Evolutionary conservation across 305 asterid species (phyloP).

Genomic region (Andrographis paniculata): DNA sequence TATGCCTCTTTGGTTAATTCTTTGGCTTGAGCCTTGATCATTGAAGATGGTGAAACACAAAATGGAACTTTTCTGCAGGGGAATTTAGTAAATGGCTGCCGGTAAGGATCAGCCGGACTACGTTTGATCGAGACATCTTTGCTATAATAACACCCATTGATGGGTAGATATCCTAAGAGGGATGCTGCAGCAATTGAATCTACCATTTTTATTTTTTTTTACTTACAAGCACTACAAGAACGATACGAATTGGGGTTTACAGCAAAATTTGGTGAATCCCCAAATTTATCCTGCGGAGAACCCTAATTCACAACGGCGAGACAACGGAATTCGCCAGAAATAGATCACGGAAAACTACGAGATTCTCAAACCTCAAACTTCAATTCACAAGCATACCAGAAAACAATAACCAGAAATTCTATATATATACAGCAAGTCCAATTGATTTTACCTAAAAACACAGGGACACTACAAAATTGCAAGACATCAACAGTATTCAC

Average conservation of each 20-base stretch:
- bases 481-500: constrained; percentile 30
- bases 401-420: too few species aligned
- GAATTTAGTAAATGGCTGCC: constrained; percentile 25
- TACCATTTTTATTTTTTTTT: constrained; percentile 33
- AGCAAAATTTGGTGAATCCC: constrained; percentile 8
- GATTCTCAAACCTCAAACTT: too few species aligned
- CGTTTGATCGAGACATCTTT: constrained; percentile 32
- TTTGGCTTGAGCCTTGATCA: constrained; percentile 57
- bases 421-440: constrained; percentile 20
- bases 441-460: constrained; percentile 22
- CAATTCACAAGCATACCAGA: too few species aligned
- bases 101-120: constrained; percentile 25
- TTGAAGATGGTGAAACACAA: constrained; percentile 11
- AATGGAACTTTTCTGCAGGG: constrained; percentile 24
- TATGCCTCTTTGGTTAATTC: constrained; percentile 58
- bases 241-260: too few species aligned
- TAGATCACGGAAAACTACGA: constrained; percentile 14
- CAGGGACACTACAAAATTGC: constrained; percentile 3
- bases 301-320: not conserved
- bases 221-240: constrained; percentile 11
- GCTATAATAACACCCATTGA: constrained; percentile 30
- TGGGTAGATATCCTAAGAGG: constrained; percentile 48
- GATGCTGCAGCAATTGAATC: constrained; percentile 68
- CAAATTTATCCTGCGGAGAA: constrained; percentile 3
- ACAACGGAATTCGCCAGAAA: constrained; percentile 14